phyloP scores from a whole-genome alignment of 345 rosid species.

The Brassica rapa region DNA sequence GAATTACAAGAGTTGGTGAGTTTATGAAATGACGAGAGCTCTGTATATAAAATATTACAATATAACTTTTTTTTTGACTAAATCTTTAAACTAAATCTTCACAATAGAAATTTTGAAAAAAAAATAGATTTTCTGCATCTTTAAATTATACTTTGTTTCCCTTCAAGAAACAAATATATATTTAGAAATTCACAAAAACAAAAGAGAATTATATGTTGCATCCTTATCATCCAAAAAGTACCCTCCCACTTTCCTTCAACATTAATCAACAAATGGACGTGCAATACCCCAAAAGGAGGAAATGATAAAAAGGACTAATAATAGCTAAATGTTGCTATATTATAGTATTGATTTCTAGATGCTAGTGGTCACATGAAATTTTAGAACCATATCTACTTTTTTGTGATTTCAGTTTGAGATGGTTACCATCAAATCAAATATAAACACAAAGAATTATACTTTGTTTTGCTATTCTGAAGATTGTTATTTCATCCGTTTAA shows the following conservation, averaged over 20 bases:
- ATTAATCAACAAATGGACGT: conserved; percentile 1
- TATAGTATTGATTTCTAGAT: conserved; percentile 7
- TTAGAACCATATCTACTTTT: neutral
- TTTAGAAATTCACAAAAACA: conserved; percentile 15
- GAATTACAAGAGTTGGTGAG: neutral
- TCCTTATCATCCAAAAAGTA: conserved; percentile 35
- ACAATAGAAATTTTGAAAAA: neutral
- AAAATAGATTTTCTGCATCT: conserved; percentile 11
- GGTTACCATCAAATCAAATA: neutral
- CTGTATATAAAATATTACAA: too few relatives aligned
- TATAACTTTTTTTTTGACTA: too few relatives aligned
- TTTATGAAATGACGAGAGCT: neutral
- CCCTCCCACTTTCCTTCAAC: conserved; percentile 28
- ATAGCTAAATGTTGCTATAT: neutral
- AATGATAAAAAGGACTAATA: neutral
- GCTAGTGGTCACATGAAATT: conserved; percentile 14
- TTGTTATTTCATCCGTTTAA: neutral
- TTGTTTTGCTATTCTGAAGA: neutral
- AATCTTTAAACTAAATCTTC: too few relatives aligned
- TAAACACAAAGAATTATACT: neutral
- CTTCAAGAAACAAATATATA: conserved; percentile 20
- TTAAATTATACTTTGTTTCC: conserved; percentile 25
- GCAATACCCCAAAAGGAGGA: neutral
- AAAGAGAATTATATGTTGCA: neutral
- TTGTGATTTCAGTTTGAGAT: neutral